phyloP scores from a whole-genome alignment of 768 basidiomycete genomes.

The Trametes cinnabarina region DNA sequence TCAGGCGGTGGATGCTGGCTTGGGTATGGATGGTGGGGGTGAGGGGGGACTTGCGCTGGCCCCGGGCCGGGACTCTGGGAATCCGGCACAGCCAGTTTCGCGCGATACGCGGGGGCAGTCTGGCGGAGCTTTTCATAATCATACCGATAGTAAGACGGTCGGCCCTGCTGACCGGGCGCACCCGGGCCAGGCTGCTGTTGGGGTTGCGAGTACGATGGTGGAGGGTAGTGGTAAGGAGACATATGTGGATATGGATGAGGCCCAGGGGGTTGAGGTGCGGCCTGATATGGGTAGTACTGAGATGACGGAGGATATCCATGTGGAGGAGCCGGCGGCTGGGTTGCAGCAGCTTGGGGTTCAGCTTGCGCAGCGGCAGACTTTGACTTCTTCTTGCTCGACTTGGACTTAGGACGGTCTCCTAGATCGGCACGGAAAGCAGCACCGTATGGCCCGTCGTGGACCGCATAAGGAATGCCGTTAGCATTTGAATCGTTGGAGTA shows the following conservation, averaged over 20 bases:
- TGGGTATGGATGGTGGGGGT: neutral
- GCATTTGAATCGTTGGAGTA: conserved; percentile 19
- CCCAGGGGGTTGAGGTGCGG: neutral
- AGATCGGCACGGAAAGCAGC: conserved; percentile 13
- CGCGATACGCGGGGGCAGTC: conserved; percentile 12
- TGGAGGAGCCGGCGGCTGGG: neutral
- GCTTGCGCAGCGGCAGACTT: neutral
- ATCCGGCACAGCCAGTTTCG: neutral
- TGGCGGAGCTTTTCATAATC: conserved; percentile 21
- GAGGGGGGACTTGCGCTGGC: neutral
- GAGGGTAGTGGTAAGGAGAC: neutral
- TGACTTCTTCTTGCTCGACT: conserved; percentile 3
- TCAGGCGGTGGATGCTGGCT: neutral
- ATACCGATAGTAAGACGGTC: conserved; percentile 20
- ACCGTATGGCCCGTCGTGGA: conserved; percentile 16
- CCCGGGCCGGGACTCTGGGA: neutral
- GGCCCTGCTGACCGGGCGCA: neutral
- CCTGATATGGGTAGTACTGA: neutral
- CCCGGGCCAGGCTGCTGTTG: too few species aligned
- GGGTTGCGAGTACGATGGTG: neutral
- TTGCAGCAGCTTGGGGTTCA: neutral
- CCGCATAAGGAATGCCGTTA: neutral
- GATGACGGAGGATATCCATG: neutral
- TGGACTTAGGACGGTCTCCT: neutral
- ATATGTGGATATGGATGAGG: neutral